These are phyloP conservation scores for Mycena pura DNA, from an alignment of 768 basidiomycete species.

Conservation along the genomic window DNA sequence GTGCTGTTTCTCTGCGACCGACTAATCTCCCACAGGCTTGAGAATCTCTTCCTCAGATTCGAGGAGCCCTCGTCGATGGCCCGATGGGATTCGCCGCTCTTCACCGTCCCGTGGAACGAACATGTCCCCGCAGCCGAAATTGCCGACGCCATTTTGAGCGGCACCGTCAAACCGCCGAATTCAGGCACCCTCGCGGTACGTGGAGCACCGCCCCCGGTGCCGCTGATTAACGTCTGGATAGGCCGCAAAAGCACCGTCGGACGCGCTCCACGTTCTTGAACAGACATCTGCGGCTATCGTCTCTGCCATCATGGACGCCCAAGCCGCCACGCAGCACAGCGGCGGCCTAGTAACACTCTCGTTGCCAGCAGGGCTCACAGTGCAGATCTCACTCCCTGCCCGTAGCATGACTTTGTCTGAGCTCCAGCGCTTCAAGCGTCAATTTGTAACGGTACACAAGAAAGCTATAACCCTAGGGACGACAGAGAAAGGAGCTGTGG, in stretches of 20 bases:
- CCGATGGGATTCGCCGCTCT: constrained; percentile 97
- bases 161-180: constrained; percentile 86
- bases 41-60: constrained; percentile 85
- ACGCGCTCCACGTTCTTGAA: constrained; percentile 88
- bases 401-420: constrained; percentile 84
- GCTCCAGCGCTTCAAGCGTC: constrained; percentile 87
- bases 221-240: constrained; percentile 36
- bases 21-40: constrained; percentile 57
- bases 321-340: constrained; percentile 56
- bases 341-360: constrained; percentile 60
- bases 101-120: constrained; percentile 83
- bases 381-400: constrained; percentile 67
- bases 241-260: constrained; percentile 84
- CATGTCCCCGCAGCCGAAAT: constrained; percentile 72
- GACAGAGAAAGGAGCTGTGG: constrained; percentile 75
- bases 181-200: constrained; percentile 78
- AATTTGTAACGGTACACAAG: constrained; percentile 90
- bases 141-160: constrained; percentile 82
- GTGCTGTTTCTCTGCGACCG: background rate
- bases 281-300: constrained; percentile 75
- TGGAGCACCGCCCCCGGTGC: constrained; percentile 21
- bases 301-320: constrained; percentile 71
- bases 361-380: constrained; percentile 47
- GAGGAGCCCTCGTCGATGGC: constrained; percentile 99
- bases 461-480: constrained; percentile 87